Percentiles rank a stretch among this genome's conserved stretches.
Evolutionary conservation across 192 early-diverging fungal genomes (phyloP).

Genomic region (Coemansia sp.): DNA sequence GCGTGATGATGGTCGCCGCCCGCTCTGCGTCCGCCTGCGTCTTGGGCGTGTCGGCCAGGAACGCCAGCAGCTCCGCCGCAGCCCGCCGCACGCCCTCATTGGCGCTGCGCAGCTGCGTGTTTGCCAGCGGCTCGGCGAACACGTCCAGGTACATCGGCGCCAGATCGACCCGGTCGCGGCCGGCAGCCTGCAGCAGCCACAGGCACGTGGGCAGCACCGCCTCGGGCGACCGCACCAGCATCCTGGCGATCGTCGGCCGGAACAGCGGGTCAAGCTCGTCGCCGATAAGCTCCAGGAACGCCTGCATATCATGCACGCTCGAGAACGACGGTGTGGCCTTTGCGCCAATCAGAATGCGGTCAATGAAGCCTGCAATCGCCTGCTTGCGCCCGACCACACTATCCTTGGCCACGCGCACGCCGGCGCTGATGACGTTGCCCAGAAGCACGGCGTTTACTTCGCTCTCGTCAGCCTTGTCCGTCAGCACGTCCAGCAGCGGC

Average conservation of each 20-base stretch:
- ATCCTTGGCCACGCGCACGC: slow-evolving; percentile 50
- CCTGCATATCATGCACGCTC: slow-evolving; percentile 48
- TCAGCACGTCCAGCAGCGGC: slow-evolving; percentile 53
- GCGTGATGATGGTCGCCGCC: slow-evolving; percentile 18
- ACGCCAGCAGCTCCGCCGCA: slow-evolving; percentile 30
- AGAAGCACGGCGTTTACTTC: slow-evolving; percentile 58
- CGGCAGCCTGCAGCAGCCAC: slow-evolving; percentile 61
- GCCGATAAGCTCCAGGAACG: slow-evolving; percentile 61
- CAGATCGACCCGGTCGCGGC: slow-evolving; percentile 50
- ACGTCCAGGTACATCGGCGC: slow-evolving; percentile 61
- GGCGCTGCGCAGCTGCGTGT: slow-evolving; percentile 36
- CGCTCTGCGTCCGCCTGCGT: slow-evolving; percentile 15
- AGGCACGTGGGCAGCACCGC: slow-evolving; percentile 64
- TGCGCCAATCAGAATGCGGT: slow-evolving; percentile 15
- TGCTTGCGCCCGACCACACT: slow-evolving; percentile 46
- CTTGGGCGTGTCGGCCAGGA: slow-evolving; percentile 20
- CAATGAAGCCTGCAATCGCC: slow-evolving; percentile 25
- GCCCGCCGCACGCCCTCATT: slow-evolving; percentile 27
- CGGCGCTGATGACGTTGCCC: slow-evolving; percentile 60
- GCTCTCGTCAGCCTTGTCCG: slow-evolving; percentile 30
- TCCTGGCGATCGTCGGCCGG: slow-evolving; percentile 63
- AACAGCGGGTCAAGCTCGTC: slow-evolving; percentile 59
- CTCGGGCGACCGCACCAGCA: slow-evolving; percentile 86
- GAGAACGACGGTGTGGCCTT: slow-evolving; percentile 24
- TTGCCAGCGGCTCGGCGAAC: slow-evolving; percentile 51